Evolutionary conservation across 2,329 filamentous ascomycete species (phyloP).

Genomic region (Dactylella cylindrospora): DNA sequence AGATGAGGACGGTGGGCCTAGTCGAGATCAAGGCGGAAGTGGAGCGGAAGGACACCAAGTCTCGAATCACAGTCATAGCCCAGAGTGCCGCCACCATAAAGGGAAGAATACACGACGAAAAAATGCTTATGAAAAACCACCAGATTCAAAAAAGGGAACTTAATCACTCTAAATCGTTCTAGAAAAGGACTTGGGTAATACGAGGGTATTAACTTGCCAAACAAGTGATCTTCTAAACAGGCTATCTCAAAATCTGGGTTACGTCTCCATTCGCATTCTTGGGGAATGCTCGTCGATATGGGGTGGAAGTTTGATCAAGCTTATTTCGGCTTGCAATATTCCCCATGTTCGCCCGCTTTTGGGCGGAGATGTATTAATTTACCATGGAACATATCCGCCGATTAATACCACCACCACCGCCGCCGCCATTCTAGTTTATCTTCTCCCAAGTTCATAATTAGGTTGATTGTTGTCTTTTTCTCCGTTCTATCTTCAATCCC

Average conservation of each 20-base stretch:
- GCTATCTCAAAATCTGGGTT: background rate
- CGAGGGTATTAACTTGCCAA: too few species aligned
- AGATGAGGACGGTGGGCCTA: background rate
- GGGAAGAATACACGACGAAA: slow-evolving; percentile 15
- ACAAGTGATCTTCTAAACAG: too few species aligned
- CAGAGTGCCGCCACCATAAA: slow-evolving; percentile 5
- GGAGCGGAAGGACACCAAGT: background rate
- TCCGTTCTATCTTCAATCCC: slow-evolving; percentile 30
- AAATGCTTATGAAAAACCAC: slow-evolving; percentile 31
- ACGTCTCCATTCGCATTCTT: background rate
- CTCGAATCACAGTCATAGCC: background rate
- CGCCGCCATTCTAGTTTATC: too few species aligned
- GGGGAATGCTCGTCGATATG: too few species aligned
- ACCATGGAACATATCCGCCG: too few species aligned
- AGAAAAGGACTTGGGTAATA: too few species aligned
- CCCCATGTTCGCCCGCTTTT: background rate
- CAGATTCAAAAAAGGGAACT: slow-evolving; percentile 3
- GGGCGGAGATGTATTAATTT: too few species aligned
- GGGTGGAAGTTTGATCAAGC: too few species aligned
- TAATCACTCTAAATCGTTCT: background rate
- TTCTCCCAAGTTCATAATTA: too few species aligned
- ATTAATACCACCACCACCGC: too few species aligned
- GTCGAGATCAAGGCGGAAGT: too few species aligned
- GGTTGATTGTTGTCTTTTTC: slow-evolving; percentile 37
- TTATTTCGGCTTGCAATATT: background rate